These are phyloP conservation scores for Capsicum baccatum DNA, from an alignment of 257 asterid genomes.

Conservation along the genomic window DNA sequence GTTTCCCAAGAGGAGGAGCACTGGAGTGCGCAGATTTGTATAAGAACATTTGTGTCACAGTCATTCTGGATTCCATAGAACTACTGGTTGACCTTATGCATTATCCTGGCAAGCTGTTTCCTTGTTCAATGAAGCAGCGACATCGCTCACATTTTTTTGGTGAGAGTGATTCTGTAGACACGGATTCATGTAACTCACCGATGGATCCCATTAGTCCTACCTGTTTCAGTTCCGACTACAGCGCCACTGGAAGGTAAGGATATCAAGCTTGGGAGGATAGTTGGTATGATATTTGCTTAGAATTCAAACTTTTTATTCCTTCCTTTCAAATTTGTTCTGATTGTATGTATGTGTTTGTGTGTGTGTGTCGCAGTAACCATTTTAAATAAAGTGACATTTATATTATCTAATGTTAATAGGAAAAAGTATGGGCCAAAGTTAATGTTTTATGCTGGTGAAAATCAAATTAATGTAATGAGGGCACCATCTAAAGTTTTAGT, in stretches of 20 bases:
- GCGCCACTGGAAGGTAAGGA: constrained; percentile 73
- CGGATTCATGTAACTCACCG: constrained; percentile 86
- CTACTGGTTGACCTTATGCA: constrained; percentile 82
- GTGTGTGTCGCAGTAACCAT: background rate
- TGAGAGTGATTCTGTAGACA: constrained; percentile 78
- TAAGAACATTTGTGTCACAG: constrained; percentile 71
- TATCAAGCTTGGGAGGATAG: constrained; percentile 22
- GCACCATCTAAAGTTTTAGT: background rate
- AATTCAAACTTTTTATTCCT: background rate
- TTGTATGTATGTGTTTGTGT: background rate
- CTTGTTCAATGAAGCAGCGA: constrained; percentile 67
- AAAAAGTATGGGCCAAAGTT: constrained; percentile 15
- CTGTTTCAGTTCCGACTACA: constrained; percentile 60
- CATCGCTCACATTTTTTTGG: constrained; percentile 71
- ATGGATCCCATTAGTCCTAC: constrained; percentile 82
- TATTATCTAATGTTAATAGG: background rate
- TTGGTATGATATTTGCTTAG: constrained; percentile 1
- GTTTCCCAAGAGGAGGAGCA: constrained; percentile 73
- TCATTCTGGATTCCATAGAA: constrained; percentile 72
- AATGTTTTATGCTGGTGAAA: constrained; percentile 12
- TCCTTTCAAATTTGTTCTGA: constrained; percentile 27
- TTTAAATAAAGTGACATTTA: constrained; percentile 21
- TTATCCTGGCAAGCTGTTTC: constrained; percentile 80
- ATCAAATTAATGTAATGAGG: background rate
- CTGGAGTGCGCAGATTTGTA: constrained; percentile 66